Percentiles rank a stretch among this genome's conserved stretches.
These are phyloP conservation scores for Daldinia bambusicola DNA, from an alignment of 495 filamentous ascomycete species.

Conservation along the genomic window DNA sequence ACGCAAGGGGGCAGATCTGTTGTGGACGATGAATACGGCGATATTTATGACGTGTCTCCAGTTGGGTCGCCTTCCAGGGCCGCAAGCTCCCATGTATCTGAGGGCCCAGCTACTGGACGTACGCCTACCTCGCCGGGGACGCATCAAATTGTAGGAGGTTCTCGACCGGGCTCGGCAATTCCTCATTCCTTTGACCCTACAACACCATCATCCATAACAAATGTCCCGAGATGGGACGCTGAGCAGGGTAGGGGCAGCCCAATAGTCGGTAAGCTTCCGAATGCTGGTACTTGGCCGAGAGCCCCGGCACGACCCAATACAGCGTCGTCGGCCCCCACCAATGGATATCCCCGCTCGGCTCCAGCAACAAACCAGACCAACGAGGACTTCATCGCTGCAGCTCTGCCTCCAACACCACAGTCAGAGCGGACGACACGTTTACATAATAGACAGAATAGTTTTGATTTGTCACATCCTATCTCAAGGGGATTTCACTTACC, in stretches of 20 bases:
- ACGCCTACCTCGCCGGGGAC: constrained; percentile 41
- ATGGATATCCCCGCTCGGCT: constrained; percentile 57
- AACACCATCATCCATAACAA: constrained; percentile 43
- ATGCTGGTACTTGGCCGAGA: constrained; percentile 58
- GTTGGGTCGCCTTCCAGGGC: constrained; percentile 54
- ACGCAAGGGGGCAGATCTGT: constrained; percentile 22
- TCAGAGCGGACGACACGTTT: constrained; percentile 47
- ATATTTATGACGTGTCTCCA: constrained; percentile 67
- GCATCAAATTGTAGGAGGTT: constrained; percentile 15
- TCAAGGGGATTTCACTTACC: constrained; percentile 51
- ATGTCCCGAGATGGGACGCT: constrained; percentile 24
- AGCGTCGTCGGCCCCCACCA: constrained; percentile 26
- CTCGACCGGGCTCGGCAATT: constrained; percentile 32
- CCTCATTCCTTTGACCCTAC: constrained; percentile 43
- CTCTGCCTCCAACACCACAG: constrained; percentile 47
- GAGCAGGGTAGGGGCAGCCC: constrained; percentile 30
- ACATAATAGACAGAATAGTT: constrained; percentile 36
- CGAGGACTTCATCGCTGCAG: constrained; percentile 45
- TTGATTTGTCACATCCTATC: constrained; percentile 40
- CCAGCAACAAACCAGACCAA: constrained; percentile 47
- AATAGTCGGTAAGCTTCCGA: constrained; percentile 49
- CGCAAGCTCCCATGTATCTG: constrained; percentile 32
- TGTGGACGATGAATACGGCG: constrained; percentile 46
- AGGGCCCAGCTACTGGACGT: constrained; percentile 28
- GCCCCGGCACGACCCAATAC: constrained; percentile 39